A percentile compares a stretch with the other conserved stretches of the same genome.
phyloP scores from a whole-genome alignment of 2,329 filamentous ascomycete genomes.

The Ceratocystis cacaofunesta region DNA sequence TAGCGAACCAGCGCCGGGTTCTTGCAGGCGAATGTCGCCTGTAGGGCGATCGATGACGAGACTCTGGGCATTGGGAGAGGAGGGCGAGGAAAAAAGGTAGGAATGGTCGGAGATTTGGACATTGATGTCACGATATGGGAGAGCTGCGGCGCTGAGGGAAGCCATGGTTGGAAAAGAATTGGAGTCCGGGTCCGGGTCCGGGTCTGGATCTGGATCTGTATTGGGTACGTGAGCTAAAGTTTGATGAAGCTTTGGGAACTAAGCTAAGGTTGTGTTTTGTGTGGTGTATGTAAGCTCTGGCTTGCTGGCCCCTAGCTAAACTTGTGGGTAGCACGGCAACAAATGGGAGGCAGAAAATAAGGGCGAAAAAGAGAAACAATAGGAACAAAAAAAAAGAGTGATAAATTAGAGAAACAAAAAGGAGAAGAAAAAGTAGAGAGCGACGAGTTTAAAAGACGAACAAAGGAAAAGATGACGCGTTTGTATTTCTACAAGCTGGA shows the following conservation, averaged over 20 bases:
- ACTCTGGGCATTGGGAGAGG: conserved; percentile 74
- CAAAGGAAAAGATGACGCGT: neutral
- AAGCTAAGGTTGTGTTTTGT: neutral
- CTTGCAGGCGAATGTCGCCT: conserved; percentile 72
- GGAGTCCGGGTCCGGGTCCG: neutral
- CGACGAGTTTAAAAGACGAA: neutral
- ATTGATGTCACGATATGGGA: conserved; percentile 92
- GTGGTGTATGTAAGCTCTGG: neutral
- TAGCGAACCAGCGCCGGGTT: conserved; percentile 58
- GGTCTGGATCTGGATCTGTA: neutral
- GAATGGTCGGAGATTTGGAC: conserved; percentile 81
- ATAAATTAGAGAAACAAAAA: neutral
- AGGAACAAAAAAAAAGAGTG: neutral
- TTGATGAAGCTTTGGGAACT: neutral
- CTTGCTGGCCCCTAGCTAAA: neutral
- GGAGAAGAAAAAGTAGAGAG: neutral
- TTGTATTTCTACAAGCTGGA: neutral
- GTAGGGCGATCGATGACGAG: conserved; percentile 84
- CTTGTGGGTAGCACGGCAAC: neutral
- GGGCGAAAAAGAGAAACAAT: neutral
- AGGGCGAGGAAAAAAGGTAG: conserved; percentile 94
- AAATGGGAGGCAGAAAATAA: neutral
- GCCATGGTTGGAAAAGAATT: conserved; percentile 24
- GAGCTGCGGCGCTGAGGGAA: conserved; percentile 25
- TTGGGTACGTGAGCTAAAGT: neutral